phyloP scores from a whole-genome alignment of 2,329 filamentous ascomycete genomes.

The Incumbomyces delicatus region DNA sequence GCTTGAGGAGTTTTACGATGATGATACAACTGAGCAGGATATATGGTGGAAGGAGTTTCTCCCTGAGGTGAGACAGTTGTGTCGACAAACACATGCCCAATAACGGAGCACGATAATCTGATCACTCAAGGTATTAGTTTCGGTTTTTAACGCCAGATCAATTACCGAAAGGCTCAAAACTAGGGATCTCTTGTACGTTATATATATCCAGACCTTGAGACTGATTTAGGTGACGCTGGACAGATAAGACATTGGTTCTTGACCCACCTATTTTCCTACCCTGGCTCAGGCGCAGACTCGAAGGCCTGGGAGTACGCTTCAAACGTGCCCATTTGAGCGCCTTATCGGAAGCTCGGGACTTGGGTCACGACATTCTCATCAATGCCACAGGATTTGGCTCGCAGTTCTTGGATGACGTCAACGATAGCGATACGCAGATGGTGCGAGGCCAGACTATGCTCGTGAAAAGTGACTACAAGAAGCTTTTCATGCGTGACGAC shows the following conservation, averaged over 20 bases:
- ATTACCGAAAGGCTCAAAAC: constrained; percentile 17
- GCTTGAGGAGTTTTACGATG: constrained; percentile 13
- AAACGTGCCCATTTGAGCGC: constrained; percentile 13
- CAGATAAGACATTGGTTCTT: constrained; percentile 14
- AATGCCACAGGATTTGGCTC: constrained; percentile 21
- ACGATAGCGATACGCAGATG: constrained; percentile 13
- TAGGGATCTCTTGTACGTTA: constrained; percentile 16
- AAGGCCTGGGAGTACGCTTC: constrained; percentile 20
- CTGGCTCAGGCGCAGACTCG: constrained; percentile 16
- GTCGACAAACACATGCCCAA: too few relatives aligned
- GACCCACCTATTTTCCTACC: constrained; percentile 20
- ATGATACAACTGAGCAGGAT: constrained; percentile 1
- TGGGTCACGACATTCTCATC: constrained; percentile 22
- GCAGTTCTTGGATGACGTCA: constrained; percentile 14
- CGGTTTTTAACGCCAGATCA: constrained; percentile 1
- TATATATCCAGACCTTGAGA: neutral
- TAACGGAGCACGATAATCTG: too few relatives aligned
- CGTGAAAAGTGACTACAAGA: constrained; percentile 18
- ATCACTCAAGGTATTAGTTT: neutral
- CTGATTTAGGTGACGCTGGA: neutral
- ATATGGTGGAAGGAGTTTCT: neutral
- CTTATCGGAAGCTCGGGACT: constrained; percentile 14
- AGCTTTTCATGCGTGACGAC: constrained; percentile 18
- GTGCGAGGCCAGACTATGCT: constrained; percentile 22
- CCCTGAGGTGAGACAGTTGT: neutral